phyloP scores from a whole-genome alignment of 2,329 filamentous ascomycete genomes.

The Fusarium sp. region DNA sequence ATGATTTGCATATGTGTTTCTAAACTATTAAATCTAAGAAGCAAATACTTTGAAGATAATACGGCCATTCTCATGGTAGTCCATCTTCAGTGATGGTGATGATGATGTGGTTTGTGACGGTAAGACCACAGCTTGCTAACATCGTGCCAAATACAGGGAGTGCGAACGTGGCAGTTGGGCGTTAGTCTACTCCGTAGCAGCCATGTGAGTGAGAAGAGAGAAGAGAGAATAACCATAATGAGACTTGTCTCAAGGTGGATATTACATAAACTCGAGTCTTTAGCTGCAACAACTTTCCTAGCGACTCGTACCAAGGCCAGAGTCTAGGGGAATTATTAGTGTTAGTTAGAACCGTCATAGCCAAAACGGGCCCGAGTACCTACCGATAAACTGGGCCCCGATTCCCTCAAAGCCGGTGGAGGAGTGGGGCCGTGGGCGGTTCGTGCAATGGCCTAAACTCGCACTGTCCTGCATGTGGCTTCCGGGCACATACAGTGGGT shows the following conservation, averaged over 20 bases:
- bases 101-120: slow-evolving; percentile 91
- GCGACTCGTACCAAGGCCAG: neutral
- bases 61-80: neutral
- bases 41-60: neutral
- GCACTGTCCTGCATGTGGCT: neutral
- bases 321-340: neutral
- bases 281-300: neutral
- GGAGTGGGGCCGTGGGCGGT: neutral
- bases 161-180: slow-evolving; percentile 93
- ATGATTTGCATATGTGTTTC: neutral
- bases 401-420: neutral
- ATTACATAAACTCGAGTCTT: neutral
- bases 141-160: slow-evolving; percentile 94
- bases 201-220: neutral
- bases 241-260: neutral
- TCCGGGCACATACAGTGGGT: neutral
- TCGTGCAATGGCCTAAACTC: neutral
- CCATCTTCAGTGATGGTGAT: slow-evolving; percentile 68
- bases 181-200: neutral
- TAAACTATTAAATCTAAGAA: neutral
- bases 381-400: neutral
- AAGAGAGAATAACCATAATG: neutral
- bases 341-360: neutral
- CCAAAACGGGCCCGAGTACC: neutral
- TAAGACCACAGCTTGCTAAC: slow-evolving; percentile 95